These are phyloP conservation scores for Saccharomycopsis crataegensis DNA, from an alignment of 1,139 yeast genomes.

Conservation along the genomic window DNA sequence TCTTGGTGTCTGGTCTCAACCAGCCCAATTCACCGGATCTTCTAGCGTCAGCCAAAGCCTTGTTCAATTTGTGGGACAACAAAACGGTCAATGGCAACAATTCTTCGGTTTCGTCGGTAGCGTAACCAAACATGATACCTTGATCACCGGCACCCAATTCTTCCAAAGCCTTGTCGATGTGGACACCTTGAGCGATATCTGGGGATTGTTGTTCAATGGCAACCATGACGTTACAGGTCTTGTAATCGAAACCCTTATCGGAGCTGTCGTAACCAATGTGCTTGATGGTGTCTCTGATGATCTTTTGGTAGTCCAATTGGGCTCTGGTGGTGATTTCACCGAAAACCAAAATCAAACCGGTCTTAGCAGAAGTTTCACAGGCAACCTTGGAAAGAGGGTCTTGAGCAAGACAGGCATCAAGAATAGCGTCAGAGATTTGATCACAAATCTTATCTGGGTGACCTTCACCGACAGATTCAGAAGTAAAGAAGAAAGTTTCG, in stretches of 20 bases:
- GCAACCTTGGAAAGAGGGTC: conserved; percentile 99
- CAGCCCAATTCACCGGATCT: conserved; percentile 89
- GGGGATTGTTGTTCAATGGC: conserved; percentile 99
- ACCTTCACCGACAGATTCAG: conserved; percentile 98
- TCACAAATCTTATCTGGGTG: conserved; percentile 99
- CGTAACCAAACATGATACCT: conserved; percentile 99
- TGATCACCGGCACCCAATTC: conserved; percentile 99
- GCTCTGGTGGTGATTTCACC: conserved; percentile 99
- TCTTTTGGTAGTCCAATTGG: conserved; percentile 88
- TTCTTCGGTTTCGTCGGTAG: conserved; percentile 98
- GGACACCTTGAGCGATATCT: conserved; percentile 99
- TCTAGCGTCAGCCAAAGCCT: conserved; percentile 95
- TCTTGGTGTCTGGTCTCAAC: conserved; percentile 99
- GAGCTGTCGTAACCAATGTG: conserved; percentile 97
- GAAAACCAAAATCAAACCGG: conserved; percentile 98
- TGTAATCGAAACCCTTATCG: conserved; percentile 97
- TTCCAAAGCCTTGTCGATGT: conserved; percentile 93
- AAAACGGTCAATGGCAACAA: conserved; percentile 91
- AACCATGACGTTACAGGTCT: conserved; percentile 96
- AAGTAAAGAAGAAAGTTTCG: conserved; percentile 70
- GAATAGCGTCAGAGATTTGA: conserved; percentile 96
- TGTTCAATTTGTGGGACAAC: conserved; percentile 92
- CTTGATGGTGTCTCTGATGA: conserved; percentile 96
- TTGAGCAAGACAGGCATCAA: conserved; percentile 92
- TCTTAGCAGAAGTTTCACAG: conserved; percentile 98